Base-by-base conservation (phyloP, 2,329 filamentous ascomycete species). In the Knufia fluminis region DNA sequence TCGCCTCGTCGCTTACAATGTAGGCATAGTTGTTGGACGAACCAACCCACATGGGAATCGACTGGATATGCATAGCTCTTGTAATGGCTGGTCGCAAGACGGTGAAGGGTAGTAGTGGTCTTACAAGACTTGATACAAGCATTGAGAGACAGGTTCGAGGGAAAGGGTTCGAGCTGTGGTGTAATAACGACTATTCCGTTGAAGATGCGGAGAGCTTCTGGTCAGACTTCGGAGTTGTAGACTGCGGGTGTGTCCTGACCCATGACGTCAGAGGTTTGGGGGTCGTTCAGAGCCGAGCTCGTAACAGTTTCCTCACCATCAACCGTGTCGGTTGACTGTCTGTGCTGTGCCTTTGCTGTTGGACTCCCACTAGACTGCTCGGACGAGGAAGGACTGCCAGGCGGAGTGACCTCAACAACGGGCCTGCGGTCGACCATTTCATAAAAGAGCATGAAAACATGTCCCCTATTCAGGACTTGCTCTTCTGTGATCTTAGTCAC, bases 391-490 rank as follows among this genome's bases (percentile, higher is more conserved):
- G 24, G 12, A 9, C 24, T 45, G 12, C 26, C 7, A 3, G 46
- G 20, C 7, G 22, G 17, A n/a, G 24, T 16, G 22, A 43, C 17
- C 20, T 43, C 41, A 8, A 42, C 19, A 14, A 48, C 20, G 20
- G 44, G 17, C 10, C 28, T 22, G 19, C 35, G 48, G 24, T 84
- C 80, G 20, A 85, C 70, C 41, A 78, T 79, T 63, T 98, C 91
- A 64, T 97, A 98, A 65, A 97, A 97, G 1, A 97, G 76, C 91
- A 98, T 97, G 63, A 97, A 97, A 0, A 90, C 91, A 1, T 87
- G 88, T 0, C 82, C 82, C 58, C 94, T 83, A 1, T 74, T 75
- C 45, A 92, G 70, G 0, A 94, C 86, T 23, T 77, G 76, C 9
- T 82, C 75, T 63, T 95, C 86, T 17, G 78, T 78, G 20, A 90